A percentile compares a stretch with the other conserved stretches of the same genome.
These are phyloP conservation scores for Penicillium sp. DNA, from an alignment of 2,329 filamentous ascomycete genomes.

Conservation along the genomic window DNA sequence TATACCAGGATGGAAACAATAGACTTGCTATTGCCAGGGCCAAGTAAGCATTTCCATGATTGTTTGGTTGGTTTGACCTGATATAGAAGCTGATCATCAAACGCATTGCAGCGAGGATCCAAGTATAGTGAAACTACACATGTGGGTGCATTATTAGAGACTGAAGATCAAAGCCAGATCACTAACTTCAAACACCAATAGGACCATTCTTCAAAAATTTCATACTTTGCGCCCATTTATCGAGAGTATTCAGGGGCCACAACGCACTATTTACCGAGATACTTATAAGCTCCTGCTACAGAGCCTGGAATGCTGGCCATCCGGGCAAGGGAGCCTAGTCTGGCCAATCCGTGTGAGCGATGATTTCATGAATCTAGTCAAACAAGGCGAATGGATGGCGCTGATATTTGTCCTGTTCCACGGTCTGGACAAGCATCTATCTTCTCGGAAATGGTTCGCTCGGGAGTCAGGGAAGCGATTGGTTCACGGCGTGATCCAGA, in stretches of 20 bases:
- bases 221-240: conserved; percentile 1
- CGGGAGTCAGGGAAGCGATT: conserved; percentile 7
- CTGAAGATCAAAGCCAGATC: background rate
- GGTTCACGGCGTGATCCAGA: conserved; percentile 4
- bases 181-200: background rate
- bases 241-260: background rate
- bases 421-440: conserved; percentile 7
- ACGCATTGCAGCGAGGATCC: conserved; percentile 3
- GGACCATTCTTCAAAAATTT: conserved; percentile 7
- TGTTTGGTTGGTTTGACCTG: background rate
- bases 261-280: conserved; percentile 3
- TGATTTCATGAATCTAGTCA: conserved; percentile 2
- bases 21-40: background rate
- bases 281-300: conserved; percentile 4
- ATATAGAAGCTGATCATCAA: background rate
- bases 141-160: background rate
- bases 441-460: conserved; percentile 10
- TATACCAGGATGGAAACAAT: conserved; percentile 1
- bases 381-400: conserved; percentile 10
- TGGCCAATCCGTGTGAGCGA: conserved; percentile 10
- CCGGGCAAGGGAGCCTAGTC: conserved; percentile 5
- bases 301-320: conserved; percentile 10
- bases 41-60: background rate
- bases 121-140: conserved; percentile 5
- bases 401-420: conserved; percentile 12